Evolutionary conservation across 371 early-diverging fungal species (phyloP).

Genomic region (Dichotomocladium elegans): DNA sequence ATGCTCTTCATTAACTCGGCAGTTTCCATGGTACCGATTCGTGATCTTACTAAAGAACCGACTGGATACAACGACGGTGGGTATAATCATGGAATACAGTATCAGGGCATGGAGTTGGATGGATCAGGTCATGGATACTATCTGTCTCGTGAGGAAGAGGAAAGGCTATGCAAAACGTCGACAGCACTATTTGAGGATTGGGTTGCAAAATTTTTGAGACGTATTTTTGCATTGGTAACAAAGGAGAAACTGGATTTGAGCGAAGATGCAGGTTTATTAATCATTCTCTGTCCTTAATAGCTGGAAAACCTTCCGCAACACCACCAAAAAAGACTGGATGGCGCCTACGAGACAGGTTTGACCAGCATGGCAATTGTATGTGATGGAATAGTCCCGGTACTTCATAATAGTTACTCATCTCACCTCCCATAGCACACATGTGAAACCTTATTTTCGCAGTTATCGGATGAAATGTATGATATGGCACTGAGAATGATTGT

Average conservation of each 20-base stretch:
- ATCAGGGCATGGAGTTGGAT: slow-evolving; percentile 48
- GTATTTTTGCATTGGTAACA: slow-evolving; percentile 71
- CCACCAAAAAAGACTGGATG: slow-evolving; percentile 32
- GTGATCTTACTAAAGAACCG: slow-evolving; percentile 45
- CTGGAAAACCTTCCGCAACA: slow-evolving; percentile 79
- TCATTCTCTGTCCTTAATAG: slow-evolving; percentile 20
- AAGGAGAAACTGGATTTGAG: too few species aligned
- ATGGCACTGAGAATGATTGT: slow-evolving; percentile 57
- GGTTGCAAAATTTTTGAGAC: slow-evolving; percentile 78
- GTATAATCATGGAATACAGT: slow-evolving; percentile 30
- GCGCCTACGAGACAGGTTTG: slow-evolving; percentile 42
- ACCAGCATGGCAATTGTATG: slow-evolving; percentile 26
- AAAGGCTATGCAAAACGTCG: slow-evolving; percentile 55
- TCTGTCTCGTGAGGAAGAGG: slow-evolving; percentile 50
- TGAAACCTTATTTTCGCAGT: slow-evolving; percentile 62
- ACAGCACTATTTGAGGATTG: slow-evolving; percentile 85
- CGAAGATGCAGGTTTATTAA: too few species aligned
- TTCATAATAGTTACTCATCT: too few species aligned
- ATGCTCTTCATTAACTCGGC: slow-evolving; percentile 71
- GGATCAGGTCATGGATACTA: slow-evolving; percentile 35
- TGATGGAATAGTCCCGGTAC: background rate
- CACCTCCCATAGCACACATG: slow-evolving; percentile 47
- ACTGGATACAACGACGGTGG: slow-evolving; percentile 12
- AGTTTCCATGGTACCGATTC: slow-evolving; percentile 63
- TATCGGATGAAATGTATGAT: slow-evolving; percentile 62